These are phyloP conservation scores for Salix brachista DNA, from an alignment of 345 rosid genomes.

Conservation along the genomic window DNA sequence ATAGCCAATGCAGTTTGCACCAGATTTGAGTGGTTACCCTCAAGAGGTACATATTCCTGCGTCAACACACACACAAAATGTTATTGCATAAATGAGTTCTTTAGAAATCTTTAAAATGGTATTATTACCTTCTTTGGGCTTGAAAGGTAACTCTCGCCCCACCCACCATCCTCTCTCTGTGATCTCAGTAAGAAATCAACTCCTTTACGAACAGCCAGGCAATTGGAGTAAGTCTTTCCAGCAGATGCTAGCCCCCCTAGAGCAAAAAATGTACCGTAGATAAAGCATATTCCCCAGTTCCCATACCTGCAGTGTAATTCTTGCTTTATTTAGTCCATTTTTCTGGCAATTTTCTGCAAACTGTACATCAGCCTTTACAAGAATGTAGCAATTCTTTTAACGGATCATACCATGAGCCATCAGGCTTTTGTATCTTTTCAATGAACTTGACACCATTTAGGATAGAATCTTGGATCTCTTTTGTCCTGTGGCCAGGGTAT, in stretches of 20 bases:
- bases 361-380: background rate
- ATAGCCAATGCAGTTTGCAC: slow-evolving; percentile 22
- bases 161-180: slow-evolving; percentile 21
- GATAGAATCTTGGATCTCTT: slow-evolving; percentile 17
- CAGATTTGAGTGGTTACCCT: slow-evolving; percentile 16
- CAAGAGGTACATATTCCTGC: slow-evolving; percentile 15
- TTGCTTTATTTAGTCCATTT: background rate
- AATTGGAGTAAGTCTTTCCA: slow-evolving; percentile 20
- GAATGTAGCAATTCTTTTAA: too few species aligned
- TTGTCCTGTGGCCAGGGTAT: slow-evolving; percentile 15
- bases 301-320: slow-evolving; percentile 18
- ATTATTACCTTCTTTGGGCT: slow-evolving; percentile 16
- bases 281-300: slow-evolving; percentile 28
- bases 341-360: background rate
- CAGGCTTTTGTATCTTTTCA: slow-evolving; percentile 15
- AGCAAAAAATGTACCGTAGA: slow-evolving; percentile 19
- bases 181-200: slow-evolving; percentile 17
- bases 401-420: slow-evolving; percentile 23
- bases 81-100: too few species aligned
- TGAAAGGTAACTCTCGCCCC: slow-evolving; percentile 27
- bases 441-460: slow-evolving; percentile 4
- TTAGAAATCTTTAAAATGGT: too few species aligned
- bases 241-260: slow-evolving; percentile 16
- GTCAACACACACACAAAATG: background rate
- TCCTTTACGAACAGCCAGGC: slow-evolving; percentile 4